These are phyloP conservation scores for Casuarina cunninghamiana DNA, from an alignment of 306 rosid genomes.

Conservation along the genomic window DNA sequence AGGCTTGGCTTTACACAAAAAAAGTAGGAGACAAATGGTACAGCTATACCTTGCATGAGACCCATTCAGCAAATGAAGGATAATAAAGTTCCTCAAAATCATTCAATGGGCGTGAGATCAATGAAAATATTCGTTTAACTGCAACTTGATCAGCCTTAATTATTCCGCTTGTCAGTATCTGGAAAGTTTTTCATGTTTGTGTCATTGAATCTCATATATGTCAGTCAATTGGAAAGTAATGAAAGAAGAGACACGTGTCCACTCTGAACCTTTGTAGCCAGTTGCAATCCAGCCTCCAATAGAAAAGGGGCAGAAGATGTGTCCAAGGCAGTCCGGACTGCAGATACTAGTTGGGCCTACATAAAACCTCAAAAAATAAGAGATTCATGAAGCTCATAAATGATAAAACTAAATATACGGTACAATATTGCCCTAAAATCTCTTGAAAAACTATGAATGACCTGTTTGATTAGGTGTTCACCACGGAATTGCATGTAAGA, in stretches of 20 bases:
- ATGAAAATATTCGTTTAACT: conserved; percentile 83
- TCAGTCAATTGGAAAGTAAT: conserved; percentile 15
- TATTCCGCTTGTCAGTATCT: conserved; percentile 94
- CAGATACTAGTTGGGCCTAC: conserved; percentile 96
- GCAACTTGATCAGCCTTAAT: conserved; percentile 88
- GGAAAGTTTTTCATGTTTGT: conserved; percentile 33
- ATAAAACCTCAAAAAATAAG: conserved; percentile 35
- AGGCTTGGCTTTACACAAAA: neutral
- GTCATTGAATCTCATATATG: conserved; percentile 6
- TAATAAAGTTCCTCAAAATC: conserved; percentile 88
- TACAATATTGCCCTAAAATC: conserved; percentile 6
- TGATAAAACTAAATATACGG: conserved; percentile 20
- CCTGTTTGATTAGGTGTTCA: neutral
- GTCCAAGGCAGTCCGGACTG: conserved; percentile 92
- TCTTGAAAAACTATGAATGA: conserved; percentile 10
- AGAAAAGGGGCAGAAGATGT: conserved; percentile 84
- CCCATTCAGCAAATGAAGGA: conserved; percentile 99
- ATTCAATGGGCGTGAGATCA: conserved; percentile 85
- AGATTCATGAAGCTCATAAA: conserved; percentile 27
- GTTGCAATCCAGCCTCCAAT: conserved; percentile 92
- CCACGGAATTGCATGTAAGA: conserved; percentile 9
- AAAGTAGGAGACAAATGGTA: conserved; percentile 16
- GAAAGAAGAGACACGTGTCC: conserved; percentile 18
- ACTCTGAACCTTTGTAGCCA: conserved; percentile 85
- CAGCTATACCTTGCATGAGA: conserved; percentile 75